Evolutionary conservation across 78 protist species (phyloP).

Genomic region (Dictyostelium firmibasis): DNA sequence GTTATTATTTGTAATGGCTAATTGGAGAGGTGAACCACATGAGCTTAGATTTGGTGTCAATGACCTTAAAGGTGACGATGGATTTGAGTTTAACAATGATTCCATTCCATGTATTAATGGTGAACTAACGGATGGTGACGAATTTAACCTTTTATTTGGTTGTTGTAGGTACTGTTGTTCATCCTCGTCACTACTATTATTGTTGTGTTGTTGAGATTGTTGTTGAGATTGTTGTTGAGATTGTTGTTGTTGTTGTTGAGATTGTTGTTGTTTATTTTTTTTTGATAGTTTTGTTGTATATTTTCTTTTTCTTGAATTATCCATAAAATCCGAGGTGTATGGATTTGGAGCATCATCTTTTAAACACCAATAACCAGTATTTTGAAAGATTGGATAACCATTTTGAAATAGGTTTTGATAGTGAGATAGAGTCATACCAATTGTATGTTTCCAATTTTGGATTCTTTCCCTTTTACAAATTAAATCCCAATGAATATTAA

Average conservation of each 20-base stretch:
- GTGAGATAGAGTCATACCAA: slow-evolving; percentile 73
- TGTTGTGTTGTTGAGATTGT: background rate
- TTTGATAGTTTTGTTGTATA: background rate
- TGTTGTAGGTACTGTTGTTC: background rate
- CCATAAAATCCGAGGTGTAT: slow-evolving; percentile 17
- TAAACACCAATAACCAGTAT: slow-evolving; percentile 77
- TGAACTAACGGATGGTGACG: background rate
- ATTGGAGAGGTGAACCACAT: background rate
- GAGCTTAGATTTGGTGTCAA: background rate
- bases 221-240: background rate
- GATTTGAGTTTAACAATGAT: background rate
- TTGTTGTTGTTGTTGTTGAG: background rate
- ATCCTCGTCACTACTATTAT: background rate
- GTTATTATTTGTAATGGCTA: background rate
- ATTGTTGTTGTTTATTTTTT: background rate
- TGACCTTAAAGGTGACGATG: background rate
- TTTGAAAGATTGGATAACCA: slow-evolving; percentile 70
- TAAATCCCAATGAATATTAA: slow-evolving; percentile 70
- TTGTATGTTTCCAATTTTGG: slow-evolving; percentile 73
- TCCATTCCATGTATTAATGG: slow-evolving; percentile 25
- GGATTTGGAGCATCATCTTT: slow-evolving; percentile 76
- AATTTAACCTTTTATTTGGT: slow-evolving; percentile 3
- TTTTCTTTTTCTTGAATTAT: slow-evolving; percentile 26
- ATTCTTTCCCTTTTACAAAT: slow-evolving; percentile 70
- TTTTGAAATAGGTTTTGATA: slow-evolving; percentile 36